Base-by-base conservation (phyloP, 768 basidiomycete genomes). In the Psilocybe azurescens region DNA sequence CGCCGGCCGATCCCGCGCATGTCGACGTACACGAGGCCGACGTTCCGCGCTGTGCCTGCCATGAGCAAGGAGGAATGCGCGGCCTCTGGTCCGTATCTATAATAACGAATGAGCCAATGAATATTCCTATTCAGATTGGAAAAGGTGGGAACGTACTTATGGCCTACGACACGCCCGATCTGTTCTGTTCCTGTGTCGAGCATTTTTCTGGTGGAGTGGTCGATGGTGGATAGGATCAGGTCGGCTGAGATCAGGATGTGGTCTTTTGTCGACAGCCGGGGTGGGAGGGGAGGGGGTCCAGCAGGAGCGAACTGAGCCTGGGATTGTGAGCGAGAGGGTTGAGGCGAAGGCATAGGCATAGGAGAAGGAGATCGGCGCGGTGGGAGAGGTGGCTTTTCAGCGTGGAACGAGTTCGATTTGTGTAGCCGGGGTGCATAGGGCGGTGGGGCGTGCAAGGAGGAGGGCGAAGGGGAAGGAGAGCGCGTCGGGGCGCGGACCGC, bases 21-120 rank as follows among this genome's bases (percentile, higher is more conserved):
- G 71, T 93, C 91, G 44, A 93, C 82, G 73, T 93, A 94, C 20
- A 94, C 88, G 39, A 93, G 77, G 3, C 83, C 88, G 11, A 91
- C 85, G 73, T 93, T 93, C 62, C 84, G 78, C 36, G 87, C 88
- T 0, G 88, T 86, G 7, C 86, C 87, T 5, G 88, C 84, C 60
- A 89, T 75, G 56, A 90, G 74, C 53, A 81, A 73, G 1, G 87
- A 85, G 18, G 81, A 85, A 49, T 86, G 78, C 9, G 80, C 88
- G 6, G 87, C 89, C 54, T 89, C 86, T 0, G 82, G 70, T 2
- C 91, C 91, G 68, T 89, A 90, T 65, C 83, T 84, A 38, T 13
- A 39, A 53, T 10, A 38, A 39, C 29, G 63, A 36, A 16, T 36
- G 16, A 55, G 29, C 51, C 8, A 47, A 9, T 7, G 41, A 53